Percentiles rank a stretch among this genome's conserved stretches.
phyloP scores from a whole-genome alignment of 257 asterid genomes.

The Penstemon davidsonii region DNA sequence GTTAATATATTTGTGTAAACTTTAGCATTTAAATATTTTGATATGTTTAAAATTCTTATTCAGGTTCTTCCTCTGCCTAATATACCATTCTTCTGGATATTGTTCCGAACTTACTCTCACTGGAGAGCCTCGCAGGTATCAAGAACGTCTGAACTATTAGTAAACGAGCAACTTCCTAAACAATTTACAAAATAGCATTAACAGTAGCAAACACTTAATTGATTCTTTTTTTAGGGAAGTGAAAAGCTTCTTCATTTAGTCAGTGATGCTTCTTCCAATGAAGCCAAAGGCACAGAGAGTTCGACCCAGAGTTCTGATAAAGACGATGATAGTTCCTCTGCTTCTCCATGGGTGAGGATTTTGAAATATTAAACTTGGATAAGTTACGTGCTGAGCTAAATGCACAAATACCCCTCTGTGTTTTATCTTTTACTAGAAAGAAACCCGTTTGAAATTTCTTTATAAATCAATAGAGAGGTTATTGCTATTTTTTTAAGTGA shows the following conservation, averaged over 20 bases:
- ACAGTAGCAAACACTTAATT: background rate
- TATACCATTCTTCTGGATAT: slow-evolving; percentile 91
- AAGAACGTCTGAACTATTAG: slow-evolving; percentile 1
- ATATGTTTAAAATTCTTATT: slow-evolving; percentile 16
- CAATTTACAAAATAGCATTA: no score
- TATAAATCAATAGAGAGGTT: no score
- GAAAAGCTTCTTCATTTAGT: slow-evolving; percentile 77
- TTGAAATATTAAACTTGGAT: background rate
- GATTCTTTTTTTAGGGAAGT: slow-evolving; percentile 68
- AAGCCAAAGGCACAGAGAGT: slow-evolving; percentile 32
- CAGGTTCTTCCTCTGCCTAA: slow-evolving; percentile 98
- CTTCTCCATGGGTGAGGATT: slow-evolving; percentile 54
- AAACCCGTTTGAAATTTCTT: no score
- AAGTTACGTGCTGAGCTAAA: background rate
- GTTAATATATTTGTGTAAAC: slow-evolving; percentile 5
- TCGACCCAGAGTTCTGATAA: slow-evolving; percentile 31
- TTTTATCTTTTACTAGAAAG: no score
- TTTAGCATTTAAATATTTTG: background rate
- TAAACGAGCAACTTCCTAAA: background rate
- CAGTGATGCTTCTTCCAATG: slow-evolving; percentile 50
- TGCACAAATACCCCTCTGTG: no score
- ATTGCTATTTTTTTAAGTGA: no score
- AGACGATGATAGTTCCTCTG: slow-evolving; percentile 28
- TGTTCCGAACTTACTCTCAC: slow-evolving; percentile 93
- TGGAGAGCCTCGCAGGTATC: slow-evolving; percentile 97